Evolutionary conservation across 768 basidiomycete genomes (phyloP), one percentile per base, ranked within the genome.

Genomic region (Cyathus striatus): DNA sequence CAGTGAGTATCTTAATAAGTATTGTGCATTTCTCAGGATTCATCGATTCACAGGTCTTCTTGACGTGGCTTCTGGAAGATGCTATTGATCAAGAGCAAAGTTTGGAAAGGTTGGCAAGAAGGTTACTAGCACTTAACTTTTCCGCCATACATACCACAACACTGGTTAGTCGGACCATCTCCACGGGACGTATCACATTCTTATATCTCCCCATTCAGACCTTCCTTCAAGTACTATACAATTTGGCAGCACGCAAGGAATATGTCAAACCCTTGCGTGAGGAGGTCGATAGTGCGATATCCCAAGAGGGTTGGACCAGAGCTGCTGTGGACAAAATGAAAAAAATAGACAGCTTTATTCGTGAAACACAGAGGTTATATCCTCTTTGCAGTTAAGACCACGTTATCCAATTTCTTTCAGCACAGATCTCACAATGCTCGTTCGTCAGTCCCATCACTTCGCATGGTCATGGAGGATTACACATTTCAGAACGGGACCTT

Each of bases 261-360:
- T 69, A 69, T 45, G 37, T 68, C 2, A 41, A 65, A 30, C 61
- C 66, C 4, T 53, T 76, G 37, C 55, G 69, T 21, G 62, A 66
- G 23, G 74, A 77, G 43, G 54, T 72, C 12, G 60, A 64, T 16
- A 40, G 42, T 4, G 50, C 60, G 5, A 40, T 70, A 3, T 34
- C 44, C 1, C 44, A 55, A 20, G 54, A 56, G 9, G 65, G 63
- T 1, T 72, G 65, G 65, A 63, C 61, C 20, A 62, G 60, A 39
- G 37, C 37, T 47, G 49, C 65, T 42, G 37, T 65, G 20, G 62
- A 62, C 9, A 58, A 62, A 37, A 68, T 77, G 69, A 52, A 49
- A 39, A 68, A 64, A 48, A 40, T 75, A 2, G 78, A 79, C 47
- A 78, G 76, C 47, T 75, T 79, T 50, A 38, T 79, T n/a, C 70